Evolutionary conservation across 192 early-diverging fungal genomes (phyloP).

Genomic region (Coemansia sp.): DNA sequence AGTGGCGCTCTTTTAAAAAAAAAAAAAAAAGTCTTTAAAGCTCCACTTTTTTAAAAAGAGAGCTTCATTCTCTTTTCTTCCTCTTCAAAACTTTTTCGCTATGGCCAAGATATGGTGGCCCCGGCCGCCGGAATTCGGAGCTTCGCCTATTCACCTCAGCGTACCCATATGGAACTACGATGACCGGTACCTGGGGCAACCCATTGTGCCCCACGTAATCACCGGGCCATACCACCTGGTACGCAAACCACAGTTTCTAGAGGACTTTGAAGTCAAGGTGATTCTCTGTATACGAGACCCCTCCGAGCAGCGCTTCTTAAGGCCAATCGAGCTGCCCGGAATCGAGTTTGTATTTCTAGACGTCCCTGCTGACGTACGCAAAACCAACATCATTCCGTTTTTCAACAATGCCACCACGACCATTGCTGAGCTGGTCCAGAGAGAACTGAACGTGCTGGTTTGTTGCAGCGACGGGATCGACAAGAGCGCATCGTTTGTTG

Average conservation of each 20-base stretch:
- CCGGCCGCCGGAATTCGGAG: slow-evolving; percentile 16
- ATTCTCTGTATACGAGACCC: slow-evolving; percentile 73
- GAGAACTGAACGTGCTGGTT: slow-evolving; percentile 59
- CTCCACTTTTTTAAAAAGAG: too few relatives aligned
- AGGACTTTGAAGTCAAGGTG: slow-evolving; percentile 65
- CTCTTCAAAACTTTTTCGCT: neutral
- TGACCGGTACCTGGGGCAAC: slow-evolving; percentile 39
- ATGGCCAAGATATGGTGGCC: slow-evolving; percentile 30
- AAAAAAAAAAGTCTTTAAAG: too few relatives aligned
- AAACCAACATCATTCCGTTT: slow-evolving; percentile 75
- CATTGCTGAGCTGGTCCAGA: slow-evolving; percentile 51
- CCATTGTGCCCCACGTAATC: slow-evolving; percentile 55
- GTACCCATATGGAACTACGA: slow-evolving; percentile 39
- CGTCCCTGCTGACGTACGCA: slow-evolving; percentile 74
- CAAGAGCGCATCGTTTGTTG: slow-evolving; percentile 79
- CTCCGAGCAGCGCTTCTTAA: slow-evolving; percentile 64
- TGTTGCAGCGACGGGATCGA: slow-evolving; percentile 82
- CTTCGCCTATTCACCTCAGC: slow-evolving; percentile 25
- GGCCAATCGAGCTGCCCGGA: slow-evolving; percentile 52
- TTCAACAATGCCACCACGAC: slow-evolving; percentile 64
- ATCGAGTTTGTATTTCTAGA: slow-evolving; percentile 67
- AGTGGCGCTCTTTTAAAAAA: too few relatives aligned
- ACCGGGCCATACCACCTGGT: slow-evolving; percentile 78
- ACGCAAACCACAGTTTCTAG: slow-evolving; percentile 58
- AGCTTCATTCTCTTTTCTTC: neutral